These are phyloP conservation scores for Gyrodon lividus DNA, from an alignment of 768 basidiomycete genomes.

Conservation along the genomic window DNA sequence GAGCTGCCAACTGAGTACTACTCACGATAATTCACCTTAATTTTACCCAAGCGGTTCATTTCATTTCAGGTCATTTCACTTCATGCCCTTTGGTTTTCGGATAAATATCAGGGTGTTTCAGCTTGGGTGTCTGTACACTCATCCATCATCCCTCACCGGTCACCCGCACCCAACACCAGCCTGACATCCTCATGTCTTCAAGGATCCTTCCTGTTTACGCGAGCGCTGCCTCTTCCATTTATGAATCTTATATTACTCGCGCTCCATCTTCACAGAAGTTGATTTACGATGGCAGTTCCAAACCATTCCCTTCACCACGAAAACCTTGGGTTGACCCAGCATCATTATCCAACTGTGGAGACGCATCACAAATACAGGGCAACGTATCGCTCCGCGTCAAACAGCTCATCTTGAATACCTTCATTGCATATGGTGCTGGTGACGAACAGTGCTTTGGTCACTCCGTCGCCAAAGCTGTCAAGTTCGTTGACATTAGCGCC, in stretches of 20 bases:
- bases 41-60: conserved; percentile 28
- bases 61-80: conserved; percentile 10
- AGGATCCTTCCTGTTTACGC: conserved; percentile 27
- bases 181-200: conserved; percentile 24
- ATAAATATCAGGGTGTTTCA: conserved; percentile 28
- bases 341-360: conserved; percentile 55
- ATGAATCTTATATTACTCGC: conserved; percentile 23
- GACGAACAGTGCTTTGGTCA: conserved; percentile 60
- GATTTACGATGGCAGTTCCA: conserved; percentile 20
- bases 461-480: conserved; percentile 56
- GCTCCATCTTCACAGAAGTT: conserved; percentile 24
- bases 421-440: conserved; percentile 70
- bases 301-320: conserved; percentile 16
- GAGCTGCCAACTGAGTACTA: conserved; percentile 13
- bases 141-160: conserved; percentile 4
- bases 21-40: conserved; percentile 27
- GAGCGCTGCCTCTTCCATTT: conserved; percentile 26
- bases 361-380: conserved; percentile 57
- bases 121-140: neutral
- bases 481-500: conserved; percentile 58
- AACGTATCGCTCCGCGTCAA: conserved; percentile 64
- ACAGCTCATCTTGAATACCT: conserved; percentile 65
- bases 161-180: neutral
- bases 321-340: conserved; percentile 67
- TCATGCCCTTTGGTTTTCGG: conserved; percentile 8